Evolutionary conservation across 176 grass and related monocot genomes (phyloP).

Genomic region (Eleusine indica): DNA sequence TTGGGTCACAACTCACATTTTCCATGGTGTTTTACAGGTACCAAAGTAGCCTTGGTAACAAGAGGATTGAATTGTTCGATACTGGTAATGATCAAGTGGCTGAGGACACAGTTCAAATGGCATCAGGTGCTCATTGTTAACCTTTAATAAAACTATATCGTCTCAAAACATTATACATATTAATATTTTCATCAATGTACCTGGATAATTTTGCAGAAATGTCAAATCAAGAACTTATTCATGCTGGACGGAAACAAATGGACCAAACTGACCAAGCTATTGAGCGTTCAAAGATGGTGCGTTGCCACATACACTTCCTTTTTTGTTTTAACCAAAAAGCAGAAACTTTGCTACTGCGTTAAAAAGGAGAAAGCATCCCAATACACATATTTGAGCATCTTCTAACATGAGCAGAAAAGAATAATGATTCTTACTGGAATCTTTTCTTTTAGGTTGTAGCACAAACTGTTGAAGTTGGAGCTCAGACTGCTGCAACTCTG

Average conservation of each 20-base stretch:
- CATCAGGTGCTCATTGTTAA: constrained; percentile 58
- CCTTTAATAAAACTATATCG: background rate
- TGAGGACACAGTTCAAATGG: constrained; percentile 74
- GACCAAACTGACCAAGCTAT: constrained; percentile 95
- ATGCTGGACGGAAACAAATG: constrained; percentile 85
- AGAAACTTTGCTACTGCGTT: background rate
- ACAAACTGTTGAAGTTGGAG: constrained; percentile 95
- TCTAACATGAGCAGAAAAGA: background rate
- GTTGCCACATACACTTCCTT: background rate
- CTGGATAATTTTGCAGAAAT: constrained; percentile 60
- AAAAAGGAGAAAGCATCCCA: background rate
- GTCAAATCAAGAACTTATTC: constrained; percentile 93
- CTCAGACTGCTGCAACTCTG: constrained; percentile 90
- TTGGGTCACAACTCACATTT: background rate
- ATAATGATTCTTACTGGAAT: constrained; percentile 33
- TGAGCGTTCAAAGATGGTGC: constrained; percentile 89
- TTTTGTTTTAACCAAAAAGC: background rate
- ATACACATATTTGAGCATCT: background rate
- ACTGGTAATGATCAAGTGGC: constrained; percentile 62
- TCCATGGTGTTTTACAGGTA: constrained; percentile 60
- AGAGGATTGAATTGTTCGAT: constrained; percentile 95
- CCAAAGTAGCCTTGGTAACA: constrained; percentile 92
- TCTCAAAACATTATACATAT: background rate
- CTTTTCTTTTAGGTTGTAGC: constrained; percentile 71
- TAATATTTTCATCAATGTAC: constrained; percentile 32